Conservation (phyloP, 2,329 filamentous ascomycete genomes). For the Graphilbum sp. region DNA sequence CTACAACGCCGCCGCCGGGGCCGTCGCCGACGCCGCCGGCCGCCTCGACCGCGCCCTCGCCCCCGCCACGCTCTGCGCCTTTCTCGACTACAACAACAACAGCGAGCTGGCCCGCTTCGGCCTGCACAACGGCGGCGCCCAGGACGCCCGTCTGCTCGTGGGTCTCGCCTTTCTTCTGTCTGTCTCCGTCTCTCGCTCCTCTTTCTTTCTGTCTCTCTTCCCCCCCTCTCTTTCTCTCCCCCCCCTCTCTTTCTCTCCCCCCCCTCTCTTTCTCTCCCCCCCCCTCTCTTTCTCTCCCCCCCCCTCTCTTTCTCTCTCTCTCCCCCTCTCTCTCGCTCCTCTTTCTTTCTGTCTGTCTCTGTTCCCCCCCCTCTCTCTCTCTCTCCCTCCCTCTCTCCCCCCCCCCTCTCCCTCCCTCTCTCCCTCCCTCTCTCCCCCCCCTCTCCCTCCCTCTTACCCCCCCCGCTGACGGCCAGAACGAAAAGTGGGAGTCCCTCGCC, state of each 20-base stretch:
- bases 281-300: background rate
- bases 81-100: constrained; percentile 53
- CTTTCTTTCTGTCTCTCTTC: too few species aligned
- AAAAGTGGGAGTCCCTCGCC: constrained; percentile 62
- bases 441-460: background rate
- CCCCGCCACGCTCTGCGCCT: constrained; percentile 46
- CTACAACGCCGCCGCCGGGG: constrained; percentile 21
- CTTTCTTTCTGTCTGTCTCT: too few species aligned
- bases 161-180: background rate
- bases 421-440: background rate
- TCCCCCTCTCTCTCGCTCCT: background rate
- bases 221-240: too few species aligned
- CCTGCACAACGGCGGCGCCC: constrained; percentile 48
- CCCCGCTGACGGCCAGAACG: constrained; percentile 26
- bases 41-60: constrained; percentile 24
- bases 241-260: background rate
- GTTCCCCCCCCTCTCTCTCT: too few species aligned
- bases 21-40: constrained; percentile 3
- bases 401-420: background rate
- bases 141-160: constrained; percentile 35
- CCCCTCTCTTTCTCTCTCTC: background rate
- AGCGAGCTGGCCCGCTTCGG: constrained; percentile 47
- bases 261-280: background rate
- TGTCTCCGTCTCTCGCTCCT: background rate
- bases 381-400: too few species aligned